Base-by-base conservation (phyloP, 179 eudicot genomes). In the Spinacia oleracea region DNA sequence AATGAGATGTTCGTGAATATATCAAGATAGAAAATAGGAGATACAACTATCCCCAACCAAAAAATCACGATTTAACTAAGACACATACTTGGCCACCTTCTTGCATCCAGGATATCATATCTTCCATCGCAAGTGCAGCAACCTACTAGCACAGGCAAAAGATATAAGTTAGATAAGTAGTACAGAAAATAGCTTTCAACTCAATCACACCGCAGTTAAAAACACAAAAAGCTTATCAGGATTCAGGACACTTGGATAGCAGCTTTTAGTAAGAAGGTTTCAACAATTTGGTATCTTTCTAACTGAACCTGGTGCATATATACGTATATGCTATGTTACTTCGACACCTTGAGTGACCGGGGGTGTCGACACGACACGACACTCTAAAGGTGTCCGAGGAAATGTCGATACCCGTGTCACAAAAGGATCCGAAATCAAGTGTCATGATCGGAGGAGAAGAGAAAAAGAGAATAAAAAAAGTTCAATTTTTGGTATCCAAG, bases 31-130 rank as follows among this genome's bases (percentile, higher is more conserved):
- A 53, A 14, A 53, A 5, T 14, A 62, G 21, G 45, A 80, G 75
- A 45, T 75, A 64, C 59, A 74, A 76, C 38, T 14, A 83, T 48
- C 31, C 29, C 45, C 77, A 8, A 63, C 51, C 50, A 80, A 63
- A 74, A 5, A 38, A 77, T 42, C 60, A 63, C 21, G 62, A 58
- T 62, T 35, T 25, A 78, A 77, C 23, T 8, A 66, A 35, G 70
- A 77, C 64, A 84, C 92, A 74, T 82, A 94, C 99, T 87, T 96
- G 99, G 81, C 99, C 99, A 72, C 99, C 99, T 85, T 96, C 99
- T 82, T 96, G 97, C 99, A 96, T 96, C 99, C 99, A 96, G 81
- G 98, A 89, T 83, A 96, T 96, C 99, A 96, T 96, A 80, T 96
- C 98, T 81, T 96, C 98, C 99, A 96, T 92, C 60, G 99, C 99